Evolutionary conservation across 768 basidiomycete genomes (phyloP), one percentile per base, ranked within the genome.

Genomic region (Boletus barrowsii): DNA sequence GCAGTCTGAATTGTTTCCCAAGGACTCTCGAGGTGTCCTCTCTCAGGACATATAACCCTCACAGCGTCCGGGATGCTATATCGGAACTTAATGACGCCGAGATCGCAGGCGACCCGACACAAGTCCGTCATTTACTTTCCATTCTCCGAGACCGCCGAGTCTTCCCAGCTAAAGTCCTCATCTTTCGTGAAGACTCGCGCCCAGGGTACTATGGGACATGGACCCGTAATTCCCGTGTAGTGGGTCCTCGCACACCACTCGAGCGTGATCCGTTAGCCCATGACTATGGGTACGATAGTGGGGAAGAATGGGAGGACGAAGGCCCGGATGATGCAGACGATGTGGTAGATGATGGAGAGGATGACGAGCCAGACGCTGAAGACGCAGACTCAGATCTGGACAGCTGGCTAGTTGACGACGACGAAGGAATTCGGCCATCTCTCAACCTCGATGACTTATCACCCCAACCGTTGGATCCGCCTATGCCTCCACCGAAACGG

Each of bases 161-260:
- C 24, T 75, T 93, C 43, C 88, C 88, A 0, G 82, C 85, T 47
- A 98, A 97, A 72, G 83, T 86, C 3, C 75, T 98, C 39, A 85
- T 90, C 54, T 98, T 97, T 70, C 72, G 76, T 15, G 87, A 87
- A 53, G 93, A 98, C 68, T 78, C 81, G 0, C 83, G 97, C 45
- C 96, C 97, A 13, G 93, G 93, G 1, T 98, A 96, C 71, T 88
- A 85, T 62, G 96, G 95, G 20, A 98, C 97, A 7, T 98, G 91
- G 87, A 94, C 93, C 9, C 86, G 88, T 50, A 83, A 77, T 55
- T 95, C 93, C 14, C 76, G 77, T 17, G 71, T 83, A 33, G 83
- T 98, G 55, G 88, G 93, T 1, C 87, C 94, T 2, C 84, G 97
- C 15, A 82, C 79, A 17, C 95, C 97, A 1, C 87, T 96, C 56